Evolutionary conservation across 2,329 filamentous ascomycete species (phyloP).

Genomic region (Zymoseptoria tritici): DNA sequence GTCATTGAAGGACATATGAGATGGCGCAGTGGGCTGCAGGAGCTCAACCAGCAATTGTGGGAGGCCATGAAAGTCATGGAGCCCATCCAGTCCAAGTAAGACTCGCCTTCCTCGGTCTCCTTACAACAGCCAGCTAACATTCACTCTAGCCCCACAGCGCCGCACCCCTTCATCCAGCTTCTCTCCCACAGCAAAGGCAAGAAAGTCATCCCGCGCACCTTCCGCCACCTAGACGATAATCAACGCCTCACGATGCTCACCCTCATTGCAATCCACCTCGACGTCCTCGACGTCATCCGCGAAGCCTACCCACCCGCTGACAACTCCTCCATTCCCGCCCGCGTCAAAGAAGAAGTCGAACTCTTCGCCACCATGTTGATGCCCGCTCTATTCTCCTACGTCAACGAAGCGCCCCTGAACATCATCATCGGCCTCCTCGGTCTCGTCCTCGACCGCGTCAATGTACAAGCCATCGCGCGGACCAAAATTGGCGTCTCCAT

Average conservation of each 20-base stretch:
- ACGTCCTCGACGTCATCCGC: slow-evolving; percentile 82
- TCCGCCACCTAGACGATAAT: slow-evolving; percentile 84
- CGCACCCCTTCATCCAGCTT: slow-evolving; percentile 93
- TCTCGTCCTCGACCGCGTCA: slow-evolving; percentile 71
- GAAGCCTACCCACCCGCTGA: slow-evolving; percentile 65
- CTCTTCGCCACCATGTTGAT: slow-evolving; percentile 83
- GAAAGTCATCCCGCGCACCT: slow-evolving; percentile 88
- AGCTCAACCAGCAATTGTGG: slow-evolving; percentile 79
- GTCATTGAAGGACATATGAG: slow-evolving; percentile 67
- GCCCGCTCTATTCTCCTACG: slow-evolving; percentile 79
- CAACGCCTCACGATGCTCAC: slow-evolving; percentile 93
- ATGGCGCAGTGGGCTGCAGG: slow-evolving; percentile 64
- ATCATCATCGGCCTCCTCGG: slow-evolving; percentile 87
- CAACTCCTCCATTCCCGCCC: slow-evolving; percentile 64
- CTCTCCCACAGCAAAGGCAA: slow-evolving; percentile 93
- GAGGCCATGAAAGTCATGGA: slow-evolving; percentile 83
- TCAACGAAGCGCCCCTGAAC: slow-evolving; percentile 82
- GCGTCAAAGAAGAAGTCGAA: slow-evolving; percentile 84
- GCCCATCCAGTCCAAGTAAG: slow-evolving; percentile 59
- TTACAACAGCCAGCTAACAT: slow-evolving; percentile 4
- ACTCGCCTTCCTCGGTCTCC: slow-evolving; percentile 5
- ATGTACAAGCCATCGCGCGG: slow-evolving; percentile 74
- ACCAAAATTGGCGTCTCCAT: slow-evolving; percentile 84
- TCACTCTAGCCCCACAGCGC: slow-evolving; percentile 51
- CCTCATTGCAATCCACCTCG: slow-evolving; percentile 89